A percentile compares a stretch with the other conserved stretches of the same genome.
Evolutionary conservation across 768 basidiomycete genomes (phyloP).

Genomic region (Mycena rebaudengoi): DNA sequence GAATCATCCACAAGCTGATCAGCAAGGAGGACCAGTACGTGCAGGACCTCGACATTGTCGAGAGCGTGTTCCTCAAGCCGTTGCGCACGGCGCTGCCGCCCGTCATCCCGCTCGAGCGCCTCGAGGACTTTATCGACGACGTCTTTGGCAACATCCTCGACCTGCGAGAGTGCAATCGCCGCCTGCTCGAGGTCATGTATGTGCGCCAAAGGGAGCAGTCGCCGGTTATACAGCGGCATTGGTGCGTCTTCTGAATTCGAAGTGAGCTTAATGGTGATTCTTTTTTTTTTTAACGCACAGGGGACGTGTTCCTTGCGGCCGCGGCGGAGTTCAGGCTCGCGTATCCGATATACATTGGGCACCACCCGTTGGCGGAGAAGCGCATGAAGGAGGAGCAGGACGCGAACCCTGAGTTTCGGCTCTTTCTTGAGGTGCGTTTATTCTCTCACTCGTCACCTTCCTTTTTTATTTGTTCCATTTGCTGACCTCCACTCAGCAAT

Average conservation of each 20-base stretch:
- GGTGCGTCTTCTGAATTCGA: no score
- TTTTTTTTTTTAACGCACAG: no score
- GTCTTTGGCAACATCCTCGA: conserved; percentile 91
- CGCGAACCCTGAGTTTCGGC: conserved; percentile 78
- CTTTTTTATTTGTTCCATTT: neutral
- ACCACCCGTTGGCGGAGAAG: conserved; percentile 87
- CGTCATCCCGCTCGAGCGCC: conserved; percentile 54
- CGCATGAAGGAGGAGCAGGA: conserved; percentile 88
- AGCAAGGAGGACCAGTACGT: conserved; percentile 90
- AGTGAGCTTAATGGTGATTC: no score
- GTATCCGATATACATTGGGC: conserved; percentile 88
- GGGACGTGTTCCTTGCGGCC: conserved; percentile 88
- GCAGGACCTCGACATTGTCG: conserved; percentile 85
- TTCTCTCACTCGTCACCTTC: no score
- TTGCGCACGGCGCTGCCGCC: conserved; percentile 55
- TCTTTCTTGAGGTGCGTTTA: conserved; percentile 86
- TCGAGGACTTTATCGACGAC: conserved; percentile 88
- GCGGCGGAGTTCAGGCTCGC: conserved; percentile 88
- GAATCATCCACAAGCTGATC: conserved; percentile 89
- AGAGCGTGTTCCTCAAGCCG: conserved; percentile 67
- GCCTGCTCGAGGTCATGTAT: conserved; percentile 86
- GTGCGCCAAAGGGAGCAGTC: conserved; percentile 88
- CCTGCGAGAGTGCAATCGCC: conserved; percentile 83
- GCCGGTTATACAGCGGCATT: conserved; percentile 79
- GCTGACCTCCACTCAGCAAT: conserved; percentile 42